A percentile compares a stretch with the other conserved stretches of the same genome.
These are phyloP conservation scores for Linaria vulgaris DNA, from an alignment of 257 asterid species.

Conservation along the genomic window DNA sequence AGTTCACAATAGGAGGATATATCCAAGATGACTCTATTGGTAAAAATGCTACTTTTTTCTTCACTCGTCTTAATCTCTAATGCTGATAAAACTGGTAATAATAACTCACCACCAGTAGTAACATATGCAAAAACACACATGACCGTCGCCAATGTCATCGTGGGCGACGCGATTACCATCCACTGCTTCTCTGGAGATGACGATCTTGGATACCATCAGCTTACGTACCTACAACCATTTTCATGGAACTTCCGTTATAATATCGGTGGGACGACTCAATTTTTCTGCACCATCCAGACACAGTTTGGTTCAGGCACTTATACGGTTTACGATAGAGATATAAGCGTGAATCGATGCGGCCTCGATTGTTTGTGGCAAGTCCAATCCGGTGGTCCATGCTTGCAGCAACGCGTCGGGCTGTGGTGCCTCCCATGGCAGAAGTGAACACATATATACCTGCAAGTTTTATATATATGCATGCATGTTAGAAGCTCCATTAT, in stretches of 20 bases:
- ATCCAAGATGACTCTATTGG: neutral
- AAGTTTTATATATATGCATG: neutral
- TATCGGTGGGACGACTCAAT: neutral
- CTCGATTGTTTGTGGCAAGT: slow-evolving; percentile 22
- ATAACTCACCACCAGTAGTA: too few relatives aligned
- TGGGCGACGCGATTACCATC: neutral
- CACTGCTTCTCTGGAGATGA: slow-evolving; percentile 22
- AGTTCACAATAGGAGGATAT: neutral
- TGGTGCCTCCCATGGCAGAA: slow-evolving; percentile 24
- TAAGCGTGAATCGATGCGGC: slow-evolving; percentile 14
- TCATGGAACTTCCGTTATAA: slow-evolving; percentile 14
- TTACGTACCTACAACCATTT: neutral
- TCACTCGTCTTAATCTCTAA: neutral
- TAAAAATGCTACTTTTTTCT: neutral
- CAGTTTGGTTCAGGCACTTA: slow-evolving; percentile 11
- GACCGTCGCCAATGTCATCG: neutral
- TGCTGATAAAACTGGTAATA: neutral
- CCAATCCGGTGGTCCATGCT: slow-evolving; percentile 10
- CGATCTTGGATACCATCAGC: slow-evolving; percentile 15
- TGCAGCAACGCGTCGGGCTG: slow-evolving; percentile 15
- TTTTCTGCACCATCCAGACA: slow-evolving; percentile 14
- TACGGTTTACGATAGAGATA: neutral
- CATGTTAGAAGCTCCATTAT: too few relatives aligned
- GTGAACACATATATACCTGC: neutral
- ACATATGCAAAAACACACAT: neutral